Base-by-base conservation (phyloP, 768 basidiomycete genomes). In the Leccinum broughii region DNA sequence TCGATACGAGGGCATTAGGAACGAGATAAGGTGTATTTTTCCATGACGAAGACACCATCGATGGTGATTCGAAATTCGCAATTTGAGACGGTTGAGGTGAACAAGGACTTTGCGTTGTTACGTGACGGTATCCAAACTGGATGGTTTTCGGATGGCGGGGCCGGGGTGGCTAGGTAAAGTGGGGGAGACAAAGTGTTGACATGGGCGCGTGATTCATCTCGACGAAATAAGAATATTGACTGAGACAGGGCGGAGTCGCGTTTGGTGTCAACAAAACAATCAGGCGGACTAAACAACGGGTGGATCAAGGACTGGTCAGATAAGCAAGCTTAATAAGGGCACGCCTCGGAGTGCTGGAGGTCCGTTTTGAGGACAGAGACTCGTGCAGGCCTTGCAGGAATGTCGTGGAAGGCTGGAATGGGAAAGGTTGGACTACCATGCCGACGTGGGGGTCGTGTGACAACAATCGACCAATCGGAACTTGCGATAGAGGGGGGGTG, bases 391-490 rank as follows among this genome's bases (percentile, higher is more conserved):
- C 30, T 6, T 41, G 24, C 34, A 46, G 26, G 52, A 15, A 53
- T n/a, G 63, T 50, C 41, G 54, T 51, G 6, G 55, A 7, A 37
- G 1, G 37, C 37, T 39, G 15, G 4, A 39, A 39, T 8, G 15
- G 37, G 37, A 17, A 39, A 14, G 24, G 15, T 28, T 55, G 34
- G 59, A 51, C 10, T 9, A 32, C 7, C 58, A 10, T 53, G 58
- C 59, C 49, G 20, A 34, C 49, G 10, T 11, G 4, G 55, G 30
- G 51, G 68, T 65, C 63, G 62, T 15, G 62, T 61, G 68, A 69
- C 66, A 6, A 20, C 56, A 55, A 60, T 59, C 64, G 53, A 15
- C 69, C 69, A 71, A 70, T 71, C 60, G 44, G 55, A 62, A 0
- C 4, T 0, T 3, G 17, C 41, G 64, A 53, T 37, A 53, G 15